Evolutionary conservation across 2,329 filamentous ascomycete genomes (phyloP).

Genomic region (Hypoxylon sp.): DNA sequence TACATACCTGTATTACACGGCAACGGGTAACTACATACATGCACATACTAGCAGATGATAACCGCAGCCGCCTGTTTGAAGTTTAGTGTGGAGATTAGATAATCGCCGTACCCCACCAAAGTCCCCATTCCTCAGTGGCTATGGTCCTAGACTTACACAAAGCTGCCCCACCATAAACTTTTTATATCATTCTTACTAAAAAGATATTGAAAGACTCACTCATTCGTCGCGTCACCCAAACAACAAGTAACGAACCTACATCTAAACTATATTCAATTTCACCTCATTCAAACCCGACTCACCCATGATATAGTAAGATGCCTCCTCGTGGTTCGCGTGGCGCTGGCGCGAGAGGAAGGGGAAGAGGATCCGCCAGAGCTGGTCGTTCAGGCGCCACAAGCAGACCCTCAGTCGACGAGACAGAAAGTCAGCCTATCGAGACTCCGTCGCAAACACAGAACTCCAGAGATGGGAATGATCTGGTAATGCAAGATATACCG

Average conservation of each 20-base stretch:
- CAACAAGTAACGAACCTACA: background rate
- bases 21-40: no score
- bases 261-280: background rate
- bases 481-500: slow-evolving; percentile 16
- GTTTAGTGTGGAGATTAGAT: slow-evolving; percentile 9
- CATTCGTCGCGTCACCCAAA: background rate
- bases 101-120: slow-evolving; percentile 15
- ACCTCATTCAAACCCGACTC: background rate
- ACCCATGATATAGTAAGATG: slow-evolving; percentile 45
- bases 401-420: slow-evolving; percentile 33
- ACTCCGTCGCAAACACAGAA: slow-evolving; percentile 31
- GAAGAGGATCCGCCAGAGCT: slow-evolving; percentile 44
- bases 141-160: slow-evolving; percentile 17
- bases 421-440: slow-evolving; percentile 25
- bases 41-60: background rate
- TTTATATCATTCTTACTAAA: slow-evolving; percentile 39
- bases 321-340: slow-evolving; percentile 46
- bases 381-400: slow-evolving; percentile 39
- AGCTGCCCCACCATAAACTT: slow-evolving; percentile 53
- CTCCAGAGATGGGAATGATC: slow-evolving; percentile 21
- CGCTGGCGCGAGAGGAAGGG: slow-evolving; percentile 41
- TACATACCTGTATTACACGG: no score
- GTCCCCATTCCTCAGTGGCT: background rate
- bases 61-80: background rate
- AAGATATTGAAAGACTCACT: slow-evolving; percentile 5